Conservation (phyloP, 129 eudicot species). For the Flaveria brownii region DNA sequence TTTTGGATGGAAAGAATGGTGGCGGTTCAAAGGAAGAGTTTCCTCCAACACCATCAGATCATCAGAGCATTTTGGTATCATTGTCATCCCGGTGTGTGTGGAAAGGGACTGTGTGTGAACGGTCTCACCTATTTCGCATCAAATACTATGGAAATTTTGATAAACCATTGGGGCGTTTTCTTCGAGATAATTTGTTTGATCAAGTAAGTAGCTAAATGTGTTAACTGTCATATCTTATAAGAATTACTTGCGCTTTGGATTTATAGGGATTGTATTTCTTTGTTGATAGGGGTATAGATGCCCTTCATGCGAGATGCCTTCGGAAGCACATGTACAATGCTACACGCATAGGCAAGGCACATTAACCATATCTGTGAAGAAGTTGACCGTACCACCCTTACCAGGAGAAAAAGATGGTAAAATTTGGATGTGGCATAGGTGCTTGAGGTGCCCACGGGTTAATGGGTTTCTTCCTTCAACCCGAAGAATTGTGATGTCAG, state of each 20-base stretch:
- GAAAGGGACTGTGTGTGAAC: slow-evolving; percentile 98
- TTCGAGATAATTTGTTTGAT: slow-evolving; percentile 90
- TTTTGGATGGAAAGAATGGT: slow-evolving; percentile 42
- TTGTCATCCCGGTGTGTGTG: slow-evolving; percentile 91
- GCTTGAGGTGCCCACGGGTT: slow-evolving; percentile 84
- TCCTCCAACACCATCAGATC: slow-evolving; percentile 92
- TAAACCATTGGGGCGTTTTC: slow-evolving; percentile 95
- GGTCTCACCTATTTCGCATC: slow-evolving; percentile 92
- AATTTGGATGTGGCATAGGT: slow-evolving; percentile 99
- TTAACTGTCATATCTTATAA: not conserved
- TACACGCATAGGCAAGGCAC: slow-evolving; percentile 98
- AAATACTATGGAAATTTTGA: slow-evolving; percentile 92
- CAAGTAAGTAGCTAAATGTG: slow-evolving; percentile 45
- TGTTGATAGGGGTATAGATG: slow-evolving; percentile 73
- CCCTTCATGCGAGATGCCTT: slow-evolving; percentile 84
- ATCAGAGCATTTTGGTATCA: slow-evolving; percentile 92
- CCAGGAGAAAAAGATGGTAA: slow-evolving; percentile 93
- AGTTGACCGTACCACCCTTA: slow-evolving; percentile 65
- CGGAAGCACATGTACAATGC: slow-evolving; percentile 97
- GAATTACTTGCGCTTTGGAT: slow-evolving; percentile 17
- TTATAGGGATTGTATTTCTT: slow-evolving; percentile 23
- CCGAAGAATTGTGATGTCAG: slow-evolving; percentile 90
- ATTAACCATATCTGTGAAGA: slow-evolving; percentile 94
- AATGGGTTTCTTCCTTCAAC: slow-evolving; percentile 94
- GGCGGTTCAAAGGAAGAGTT: slow-evolving; percentile 69